phyloP scores from a whole-genome alignment of 441 rosid genomes.

The Populus hybrid region DNA sequence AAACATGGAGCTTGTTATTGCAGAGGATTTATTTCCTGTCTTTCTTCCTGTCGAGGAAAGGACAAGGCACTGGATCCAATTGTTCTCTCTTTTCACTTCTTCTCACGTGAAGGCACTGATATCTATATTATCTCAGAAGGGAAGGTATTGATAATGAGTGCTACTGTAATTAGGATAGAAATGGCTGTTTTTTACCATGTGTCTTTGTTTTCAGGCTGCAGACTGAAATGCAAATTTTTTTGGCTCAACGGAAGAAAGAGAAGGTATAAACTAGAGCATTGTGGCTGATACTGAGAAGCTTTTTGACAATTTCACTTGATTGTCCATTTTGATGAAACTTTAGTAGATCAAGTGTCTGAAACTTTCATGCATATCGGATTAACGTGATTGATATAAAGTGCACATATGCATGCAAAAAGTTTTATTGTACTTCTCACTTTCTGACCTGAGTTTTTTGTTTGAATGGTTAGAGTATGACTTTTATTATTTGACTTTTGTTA shows the following conservation, averaged over 20 bases:
- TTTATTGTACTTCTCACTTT: not conserved
- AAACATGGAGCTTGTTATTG: conserved; percentile 68
- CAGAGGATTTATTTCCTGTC: conserved; percentile 71
- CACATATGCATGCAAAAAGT: not conserved
- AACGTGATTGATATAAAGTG: not conserved
- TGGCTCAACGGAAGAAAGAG: conserved; percentile 56
- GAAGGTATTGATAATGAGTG: conserved; percentile 47
- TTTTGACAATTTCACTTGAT: not conserved
- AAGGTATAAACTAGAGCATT: conserved; percentile 44
- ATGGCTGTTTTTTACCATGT: not conserved
- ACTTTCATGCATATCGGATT: not conserved
- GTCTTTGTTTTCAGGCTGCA: too few relatives aligned
- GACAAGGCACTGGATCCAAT: conserved; percentile 76
- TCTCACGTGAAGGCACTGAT: conserved; percentile 67
- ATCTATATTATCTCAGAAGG: conserved; percentile 70
- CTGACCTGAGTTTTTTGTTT: not conserved
- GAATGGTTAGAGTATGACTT: not conserved
- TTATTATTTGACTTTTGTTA: not conserved
- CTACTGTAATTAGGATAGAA: conserved; percentile 20
- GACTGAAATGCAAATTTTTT: conserved; percentile 44
- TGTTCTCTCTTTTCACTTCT: conserved; percentile 70
- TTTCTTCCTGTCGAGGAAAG: conserved; percentile 70
- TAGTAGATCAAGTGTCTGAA: not conserved
- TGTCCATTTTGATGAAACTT: not conserved
- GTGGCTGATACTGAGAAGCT: not conserved